A percentile compares a stretch with the other conserved stretches of the same genome.
Evolutionary conservation across 2,329 filamentous ascomycete genomes (phyloP).

Genomic region (Diplodia seriata): DNA sequence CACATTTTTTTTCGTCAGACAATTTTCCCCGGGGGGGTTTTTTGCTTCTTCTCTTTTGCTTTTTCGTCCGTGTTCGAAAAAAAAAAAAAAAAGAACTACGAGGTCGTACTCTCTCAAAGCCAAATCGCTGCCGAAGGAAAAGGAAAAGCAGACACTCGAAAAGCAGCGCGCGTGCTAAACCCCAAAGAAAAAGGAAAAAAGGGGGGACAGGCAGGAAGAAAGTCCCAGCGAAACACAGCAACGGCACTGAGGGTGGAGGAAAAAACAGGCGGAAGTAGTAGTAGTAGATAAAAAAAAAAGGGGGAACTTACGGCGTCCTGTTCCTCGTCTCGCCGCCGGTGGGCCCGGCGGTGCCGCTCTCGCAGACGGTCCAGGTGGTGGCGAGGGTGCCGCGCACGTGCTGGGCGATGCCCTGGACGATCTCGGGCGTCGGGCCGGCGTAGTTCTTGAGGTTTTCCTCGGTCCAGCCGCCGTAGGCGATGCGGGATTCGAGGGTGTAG

Average conservation of each 20-base stretch:
- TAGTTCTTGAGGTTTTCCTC: constrained; percentile 60
- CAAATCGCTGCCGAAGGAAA: too few species aligned
- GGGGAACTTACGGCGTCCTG: constrained; percentile 56
- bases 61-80: too few species aligned
- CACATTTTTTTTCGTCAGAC: neutral
- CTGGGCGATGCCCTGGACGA: constrained; percentile 64
- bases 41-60: neutral
- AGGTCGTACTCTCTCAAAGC: too few species aligned
- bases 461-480: constrained; percentile 68
- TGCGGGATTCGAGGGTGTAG: constrained; percentile 65
- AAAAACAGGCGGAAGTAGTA: neutral
- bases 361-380: constrained; percentile 64
- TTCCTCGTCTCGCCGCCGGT: constrained; percentile 64
- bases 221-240: neutral
- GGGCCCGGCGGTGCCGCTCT: constrained; percentile 70
- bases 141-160: too few species aligned
- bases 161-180: too few species aligned
- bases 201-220: neutral
- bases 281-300: neutral
- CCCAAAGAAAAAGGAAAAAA: too few species aligned
- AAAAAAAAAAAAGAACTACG: too few species aligned
- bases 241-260: too few species aligned
- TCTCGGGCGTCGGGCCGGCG: constrained; percentile 64
- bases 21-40: neutral
- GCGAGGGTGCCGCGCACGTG: constrained; percentile 63